Evolutionary conservation across 1,284 basidiomycete genomes (phyloP), one percentile per base, ranked within the genome.

Genomic region (Apiotrichum veenhuisii): DNA sequence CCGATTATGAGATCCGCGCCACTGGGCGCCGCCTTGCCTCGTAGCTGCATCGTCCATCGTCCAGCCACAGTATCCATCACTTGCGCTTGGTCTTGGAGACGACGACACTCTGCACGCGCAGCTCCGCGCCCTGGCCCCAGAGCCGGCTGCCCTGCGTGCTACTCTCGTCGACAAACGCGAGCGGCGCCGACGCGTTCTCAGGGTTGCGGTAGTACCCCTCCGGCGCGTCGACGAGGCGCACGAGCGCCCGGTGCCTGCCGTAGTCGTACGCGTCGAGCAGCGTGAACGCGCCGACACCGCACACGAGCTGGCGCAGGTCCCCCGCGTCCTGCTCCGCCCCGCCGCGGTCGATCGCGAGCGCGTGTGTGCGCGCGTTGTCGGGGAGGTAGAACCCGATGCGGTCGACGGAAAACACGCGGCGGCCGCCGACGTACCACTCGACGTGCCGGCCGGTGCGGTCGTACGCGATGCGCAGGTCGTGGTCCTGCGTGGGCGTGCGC

Each of bases 261-360:
- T 23, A 3, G 30, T n/a, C 22, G 33, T 26, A 45, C 11, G 40
- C 42, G 36, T 55, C 54, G 33, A 55, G n/a, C 15, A 55, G 47
- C 7, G 46, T 52, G 46, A 52, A 43, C 23, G 40, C 26, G 30
- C 55, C 55, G 14, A 52, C 10, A 25, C 51, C 55, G 46, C 55
- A 57, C 15, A 23, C 41, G 15, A 57, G 33, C 48, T 55, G 48
- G 17, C 23, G 30, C 2, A 55, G 26, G 9, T 50, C 42, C 11
- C 33, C 25, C 10, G 34, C 48, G 25, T 55, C 54, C 47, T 50
- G 47, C 34, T 50, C 41, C 3, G 30, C 48, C 18, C 54, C 54
- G 2, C 54, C 54, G 26, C 54, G 54, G 42, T 55, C 54, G 41
- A 55, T 30, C 5, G 33, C 23, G 4, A 36, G 23, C 12, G 14